A percentile compares a stretch with the other conserved stretches of the same genome.
phyloP scores from a whole-genome alignment of 805 yeast genomes.

The Saccharomycopsis sp. region DNA sequence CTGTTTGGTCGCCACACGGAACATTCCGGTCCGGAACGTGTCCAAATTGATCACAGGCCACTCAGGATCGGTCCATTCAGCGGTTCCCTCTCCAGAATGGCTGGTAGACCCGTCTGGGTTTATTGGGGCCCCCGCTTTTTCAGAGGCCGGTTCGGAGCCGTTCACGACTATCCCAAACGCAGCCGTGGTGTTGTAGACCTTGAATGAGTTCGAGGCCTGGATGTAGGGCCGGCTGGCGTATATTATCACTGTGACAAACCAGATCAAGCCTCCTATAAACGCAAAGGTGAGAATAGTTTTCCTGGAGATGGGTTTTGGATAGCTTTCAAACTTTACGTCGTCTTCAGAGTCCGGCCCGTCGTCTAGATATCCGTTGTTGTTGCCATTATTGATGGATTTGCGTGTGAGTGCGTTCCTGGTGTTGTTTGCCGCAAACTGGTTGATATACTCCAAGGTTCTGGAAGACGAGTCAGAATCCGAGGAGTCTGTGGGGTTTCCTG shows the following conservation, averaged over 20 bases:
- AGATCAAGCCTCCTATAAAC: constrained; percentile 23
- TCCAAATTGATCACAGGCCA: not conserved
- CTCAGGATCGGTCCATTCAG: not conserved
- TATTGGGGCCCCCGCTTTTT: not conserved
- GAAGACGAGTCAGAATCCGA: constrained; percentile 15
- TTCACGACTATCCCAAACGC: constrained; percentile 4
- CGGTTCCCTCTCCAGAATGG: not conserved
- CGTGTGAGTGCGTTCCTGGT: constrained; percentile 7
- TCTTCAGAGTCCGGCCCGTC: not conserved
- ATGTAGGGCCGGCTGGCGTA: constrained; percentile 22
- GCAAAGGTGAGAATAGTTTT: constrained; percentile 5
- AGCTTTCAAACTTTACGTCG: constrained; percentile 1
- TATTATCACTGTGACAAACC: constrained; percentile 25
- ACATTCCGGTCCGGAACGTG: not conserved
- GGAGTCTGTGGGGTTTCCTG: constrained; percentile 2
- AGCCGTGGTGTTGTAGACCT: constrained; percentile 15
- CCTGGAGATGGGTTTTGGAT: constrained; percentile 16
- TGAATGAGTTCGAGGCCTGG: constrained; percentile 21
- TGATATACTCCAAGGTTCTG: constrained; percentile 19
- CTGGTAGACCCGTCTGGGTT: not conserved
- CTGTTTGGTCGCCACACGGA: not conserved
- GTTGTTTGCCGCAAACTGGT: constrained; percentile 26
- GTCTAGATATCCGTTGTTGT: not conserved
- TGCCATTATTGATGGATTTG: constrained; percentile 22
- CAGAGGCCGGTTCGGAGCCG: not conserved